phyloP scores from a whole-genome alignment of 1,284 basidiomycete genomes.

The Cystobasidium sp. region DNA sequence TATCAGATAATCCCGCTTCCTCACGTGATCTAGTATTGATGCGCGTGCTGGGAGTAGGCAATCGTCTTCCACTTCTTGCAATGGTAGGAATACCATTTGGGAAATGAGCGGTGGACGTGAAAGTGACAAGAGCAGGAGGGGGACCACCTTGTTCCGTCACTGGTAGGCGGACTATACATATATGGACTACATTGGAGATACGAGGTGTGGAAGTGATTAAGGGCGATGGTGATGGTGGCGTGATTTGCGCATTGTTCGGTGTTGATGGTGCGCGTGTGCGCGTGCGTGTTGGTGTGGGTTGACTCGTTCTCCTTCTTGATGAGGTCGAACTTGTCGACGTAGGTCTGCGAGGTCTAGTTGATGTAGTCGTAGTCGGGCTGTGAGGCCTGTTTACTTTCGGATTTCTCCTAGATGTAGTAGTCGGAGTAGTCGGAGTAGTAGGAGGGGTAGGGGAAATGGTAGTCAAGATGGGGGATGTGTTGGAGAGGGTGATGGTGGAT shows the following conservation, averaged over 20 bases:
- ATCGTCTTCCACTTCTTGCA: too few relatives aligned
- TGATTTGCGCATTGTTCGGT: not conserved
- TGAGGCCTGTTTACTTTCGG: not conserved
- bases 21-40: constrained; percentile 9
- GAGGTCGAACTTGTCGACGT: not conserved
- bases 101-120: constrained; percentile 1
- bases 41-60: too few relatives aligned
- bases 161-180: constrained; percentile 13
- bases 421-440: not conserved
- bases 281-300: too few relatives aligned
- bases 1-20: not conserved
- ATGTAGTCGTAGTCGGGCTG: not conserved
- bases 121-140: not conserved
- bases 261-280: not conserved
- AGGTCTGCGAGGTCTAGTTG: not conserved
- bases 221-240: too few relatives aligned
- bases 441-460: not conserved
- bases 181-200: constrained; percentile 1
- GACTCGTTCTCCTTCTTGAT: not conserved
- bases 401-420: not conserved
- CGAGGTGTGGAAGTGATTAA: not conserved
- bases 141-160: not conserved
- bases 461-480: not conserved
- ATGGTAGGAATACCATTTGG: not conserved
- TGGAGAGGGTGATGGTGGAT: not conserved